Evolutionary conservation across 176 grass and related monocot genomes (phyloP), one percentile per base, ranked within the genome.

Genomic region (Juncus effusus): DNA sequence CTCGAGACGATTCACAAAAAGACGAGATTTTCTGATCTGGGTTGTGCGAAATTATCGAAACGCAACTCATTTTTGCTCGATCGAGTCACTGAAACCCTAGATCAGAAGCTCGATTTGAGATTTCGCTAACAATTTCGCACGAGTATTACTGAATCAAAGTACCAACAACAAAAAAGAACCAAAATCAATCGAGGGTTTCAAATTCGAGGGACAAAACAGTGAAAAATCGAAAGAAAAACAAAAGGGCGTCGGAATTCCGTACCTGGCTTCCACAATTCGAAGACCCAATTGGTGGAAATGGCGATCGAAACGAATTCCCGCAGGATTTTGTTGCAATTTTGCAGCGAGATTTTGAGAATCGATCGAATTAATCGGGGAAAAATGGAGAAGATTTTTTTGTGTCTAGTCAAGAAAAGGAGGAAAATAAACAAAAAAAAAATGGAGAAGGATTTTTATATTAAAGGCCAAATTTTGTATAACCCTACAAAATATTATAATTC

Each of bases 1-100:
- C 63, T 38, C 82, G 82, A 13, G 84, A 76, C 2, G 59, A 50
- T 69, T 86, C 82, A 47, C 64, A 79, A 10, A 70, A 50, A 6
- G 83, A 77, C 50, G 66, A 79, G 51, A 86, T 79, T 72, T 65
- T 73, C 72, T 59, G 51, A 53, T 19, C 41, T 52, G 28, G 59
- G 47, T 54, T 74, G 37, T 70, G 38, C 40, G 59, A 74, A 53
- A 52, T 61, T 39, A 72, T 44, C 2, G 15, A 16, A 60, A 16
- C 51, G 13, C 36, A 86, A 83, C 76, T 73, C 54, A 77, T 82
- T 59, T 72, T 61, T 63, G 16, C 7, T 6, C 53, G 68, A 55
- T 13, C 38, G 53, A 11, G 42, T 72, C 76, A 60, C 85, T 80
- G 59, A 76, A 54, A 73, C 42, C 16, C 54, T 53, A 51, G 70